phyloP scores from a whole-genome alignment of 352 stramenopile species.

The Achlya hypogyna region DNA sequence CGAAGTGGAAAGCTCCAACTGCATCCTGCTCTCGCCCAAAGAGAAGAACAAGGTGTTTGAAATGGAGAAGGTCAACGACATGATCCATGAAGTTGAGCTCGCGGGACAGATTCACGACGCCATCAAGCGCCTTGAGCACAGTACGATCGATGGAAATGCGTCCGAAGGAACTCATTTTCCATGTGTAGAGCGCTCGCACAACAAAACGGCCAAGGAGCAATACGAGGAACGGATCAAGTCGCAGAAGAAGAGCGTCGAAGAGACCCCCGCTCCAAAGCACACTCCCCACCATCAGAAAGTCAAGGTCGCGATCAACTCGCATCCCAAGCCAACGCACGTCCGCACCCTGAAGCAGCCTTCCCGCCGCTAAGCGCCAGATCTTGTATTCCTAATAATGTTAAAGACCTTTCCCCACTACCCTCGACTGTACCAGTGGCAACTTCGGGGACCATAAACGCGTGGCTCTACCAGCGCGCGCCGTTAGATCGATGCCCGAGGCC shows the following conservation, averaged over 20 bases:
- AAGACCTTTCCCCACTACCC: not conserved
- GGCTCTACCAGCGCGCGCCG: no score
- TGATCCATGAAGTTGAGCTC: conserved; percentile 67
- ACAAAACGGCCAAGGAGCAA: conserved; percentile 15
- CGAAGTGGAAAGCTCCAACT: conserved; percentile 29
- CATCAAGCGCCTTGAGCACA: conserved; percentile 47
- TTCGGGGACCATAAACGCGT: no score
- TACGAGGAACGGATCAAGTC: conserved; percentile 10
- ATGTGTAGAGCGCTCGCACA: conserved; percentile 8
- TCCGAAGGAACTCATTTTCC: not conserved
- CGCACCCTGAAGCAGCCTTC: conserved; percentile 14
- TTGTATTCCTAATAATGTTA: not conserved
- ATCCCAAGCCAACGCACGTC: not conserved
- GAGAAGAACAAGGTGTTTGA: conserved; percentile 56
- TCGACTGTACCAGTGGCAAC: no score
- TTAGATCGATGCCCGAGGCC: no score
- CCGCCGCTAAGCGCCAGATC: not conserved
- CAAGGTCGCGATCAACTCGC: not conserved
- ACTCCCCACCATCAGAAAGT: not conserved
- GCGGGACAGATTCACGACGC: conserved; percentile 49
- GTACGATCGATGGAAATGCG: conserved; percentile 10
- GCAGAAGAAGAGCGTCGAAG: conserved; percentile 4
- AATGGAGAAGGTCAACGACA: conserved; percentile 63
- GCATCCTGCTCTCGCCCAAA: conserved; percentile 32
- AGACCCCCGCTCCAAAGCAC: not conserved